phyloP scores from a whole-genome alignment of 768 basidiomycete genomes.

The Leucocoprinus birnbaumii region DNA sequence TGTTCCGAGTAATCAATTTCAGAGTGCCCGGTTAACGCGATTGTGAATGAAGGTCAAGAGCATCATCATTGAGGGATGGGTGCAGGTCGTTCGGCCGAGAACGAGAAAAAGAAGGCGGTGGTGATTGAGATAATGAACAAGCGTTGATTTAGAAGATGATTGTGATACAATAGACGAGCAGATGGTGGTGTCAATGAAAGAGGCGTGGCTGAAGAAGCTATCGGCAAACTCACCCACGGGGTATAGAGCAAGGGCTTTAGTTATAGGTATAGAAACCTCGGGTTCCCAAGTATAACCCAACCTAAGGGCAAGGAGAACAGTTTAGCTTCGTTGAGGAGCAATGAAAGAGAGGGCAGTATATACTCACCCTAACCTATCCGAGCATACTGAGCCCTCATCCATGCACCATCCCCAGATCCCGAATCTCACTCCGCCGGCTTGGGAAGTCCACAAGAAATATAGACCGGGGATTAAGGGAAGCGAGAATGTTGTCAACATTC shows the following conservation, averaged over 20 bases:
- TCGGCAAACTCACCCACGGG: slow-evolving; percentile 26
- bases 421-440: slow-evolving; percentile 37
- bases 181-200: neutral
- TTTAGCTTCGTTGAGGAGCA: neutral
- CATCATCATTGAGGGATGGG: no score
- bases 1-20: no score
- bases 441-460: slow-evolving; percentile 34
- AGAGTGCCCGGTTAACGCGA: no score
- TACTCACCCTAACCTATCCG: slow-evolving; percentile 24
- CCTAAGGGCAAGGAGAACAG: slow-evolving; percentile 15
- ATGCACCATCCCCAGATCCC: slow-evolving; percentile 44
- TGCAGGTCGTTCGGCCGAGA: no score
- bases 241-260: slow-evolving; percentile 32
- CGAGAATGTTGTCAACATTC: slow-evolving; percentile 30
- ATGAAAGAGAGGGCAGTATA: neutral
- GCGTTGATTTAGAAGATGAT: no score
- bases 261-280: slow-evolving; percentile 29
- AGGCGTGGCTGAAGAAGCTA: neutral
- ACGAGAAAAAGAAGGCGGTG: no score
- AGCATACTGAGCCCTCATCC: slow-evolving; percentile 27
- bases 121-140: no score
- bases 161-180: neutral
- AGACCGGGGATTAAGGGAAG: slow-evolving; percentile 27
- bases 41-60: no score
- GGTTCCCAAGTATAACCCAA: slow-evolving; percentile 38